Percentiles rank a stretch among this genome's conserved stretches.
phyloP scores from a whole-genome alignment of 169 alveolate species.

The Plasmodium ovale region DNA sequence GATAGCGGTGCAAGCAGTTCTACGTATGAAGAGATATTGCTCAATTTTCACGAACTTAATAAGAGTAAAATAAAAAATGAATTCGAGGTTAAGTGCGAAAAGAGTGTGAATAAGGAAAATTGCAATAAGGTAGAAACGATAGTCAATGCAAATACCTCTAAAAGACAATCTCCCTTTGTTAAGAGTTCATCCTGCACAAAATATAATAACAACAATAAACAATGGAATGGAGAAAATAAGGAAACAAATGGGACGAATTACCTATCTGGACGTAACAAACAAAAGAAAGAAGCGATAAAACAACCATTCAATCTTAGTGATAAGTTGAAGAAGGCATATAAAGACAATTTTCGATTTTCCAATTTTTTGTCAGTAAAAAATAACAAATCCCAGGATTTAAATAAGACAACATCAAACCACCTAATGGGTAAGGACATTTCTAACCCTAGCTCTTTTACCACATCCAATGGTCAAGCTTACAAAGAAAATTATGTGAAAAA shows the following conservation, averaged over 20 bases:
- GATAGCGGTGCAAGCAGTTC: constrained; percentile 29
- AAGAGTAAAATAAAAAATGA: constrained; percentile 36
- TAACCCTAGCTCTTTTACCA: neutral
- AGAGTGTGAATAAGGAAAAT: neutral
- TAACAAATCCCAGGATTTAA: neutral
- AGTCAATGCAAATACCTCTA: neutral
- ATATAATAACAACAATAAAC: constrained; percentile 1
- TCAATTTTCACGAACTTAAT: constrained; percentile 40
- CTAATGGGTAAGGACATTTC: neutral
- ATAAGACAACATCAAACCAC: neutral
- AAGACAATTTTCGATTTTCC: neutral
- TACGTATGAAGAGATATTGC: constrained; percentile 41
- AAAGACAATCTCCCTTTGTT: neutral
- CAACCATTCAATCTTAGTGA: neutral
- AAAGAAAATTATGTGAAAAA: constrained; percentile 4
- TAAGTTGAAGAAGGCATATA: neutral
- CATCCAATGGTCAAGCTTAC: neutral
- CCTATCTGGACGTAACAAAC: neutral
- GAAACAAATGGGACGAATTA: neutral
- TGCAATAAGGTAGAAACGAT: neutral
- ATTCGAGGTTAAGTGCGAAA: constrained; percentile 17
- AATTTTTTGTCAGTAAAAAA: neutral
- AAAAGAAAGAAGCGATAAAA: neutral
- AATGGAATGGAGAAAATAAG: neutral
- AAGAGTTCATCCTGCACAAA: neutral